Evolutionary conservation across 1,139 yeast species (phyloP).

Genomic region (Meyerozyma guilliermondii): DNA sequence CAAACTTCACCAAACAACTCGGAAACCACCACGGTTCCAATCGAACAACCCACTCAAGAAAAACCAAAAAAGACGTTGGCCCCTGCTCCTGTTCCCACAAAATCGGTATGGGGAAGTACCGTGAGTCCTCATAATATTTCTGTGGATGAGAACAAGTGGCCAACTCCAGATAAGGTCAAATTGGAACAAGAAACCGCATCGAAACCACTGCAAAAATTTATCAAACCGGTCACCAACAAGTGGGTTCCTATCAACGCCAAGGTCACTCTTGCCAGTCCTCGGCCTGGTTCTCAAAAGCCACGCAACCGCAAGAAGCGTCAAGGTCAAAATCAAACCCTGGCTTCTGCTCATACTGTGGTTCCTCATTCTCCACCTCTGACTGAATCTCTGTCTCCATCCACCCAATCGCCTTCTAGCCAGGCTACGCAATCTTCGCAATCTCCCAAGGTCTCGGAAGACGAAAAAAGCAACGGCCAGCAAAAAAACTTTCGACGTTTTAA

Average conservation of each 20-base stretch:
- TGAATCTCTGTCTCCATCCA: not conserved
- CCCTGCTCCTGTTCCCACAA: slow-evolving; percentile 74
- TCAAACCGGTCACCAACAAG: slow-evolving; percentile 64
- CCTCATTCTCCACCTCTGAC: not conserved
- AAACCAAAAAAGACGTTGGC: slow-evolving; percentile 44
- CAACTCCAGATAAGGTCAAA: slow-evolving; percentile 45
- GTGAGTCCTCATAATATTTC: slow-evolving; percentile 6
- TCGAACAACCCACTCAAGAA: slow-evolving; percentile 10
- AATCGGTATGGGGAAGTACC: slow-evolving; percentile 62
- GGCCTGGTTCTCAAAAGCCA: slow-evolving; percentile 23
- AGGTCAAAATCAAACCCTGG: slow-evolving; percentile 8
- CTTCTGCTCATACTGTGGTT: not conserved
- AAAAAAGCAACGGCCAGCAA: slow-evolving; percentile 9
- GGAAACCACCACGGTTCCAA: slow-evolving; percentile 7
- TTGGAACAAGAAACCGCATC: slow-evolving; percentile 18
- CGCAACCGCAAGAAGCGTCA: slow-evolving; percentile 27
- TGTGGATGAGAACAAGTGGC: slow-evolving; percentile 54
- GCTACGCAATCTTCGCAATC: not conserved
- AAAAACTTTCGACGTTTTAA: slow-evolving; percentile 18
- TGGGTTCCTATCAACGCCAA: slow-evolving; percentile 89
- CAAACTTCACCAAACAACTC: slow-evolving; percentile 7
- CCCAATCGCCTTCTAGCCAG: not conserved
- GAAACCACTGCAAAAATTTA: slow-evolving; percentile 41
- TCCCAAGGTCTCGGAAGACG: slow-evolving; percentile 1
- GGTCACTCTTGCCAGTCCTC: slow-evolving; percentile 46